Percentiles rank a stretch among this genome's conserved stretches.
Evolutionary conservation across 2,329 filamentous ascomycete genomes (phyloP).

Genomic region (Alternaria sp.): DNA sequence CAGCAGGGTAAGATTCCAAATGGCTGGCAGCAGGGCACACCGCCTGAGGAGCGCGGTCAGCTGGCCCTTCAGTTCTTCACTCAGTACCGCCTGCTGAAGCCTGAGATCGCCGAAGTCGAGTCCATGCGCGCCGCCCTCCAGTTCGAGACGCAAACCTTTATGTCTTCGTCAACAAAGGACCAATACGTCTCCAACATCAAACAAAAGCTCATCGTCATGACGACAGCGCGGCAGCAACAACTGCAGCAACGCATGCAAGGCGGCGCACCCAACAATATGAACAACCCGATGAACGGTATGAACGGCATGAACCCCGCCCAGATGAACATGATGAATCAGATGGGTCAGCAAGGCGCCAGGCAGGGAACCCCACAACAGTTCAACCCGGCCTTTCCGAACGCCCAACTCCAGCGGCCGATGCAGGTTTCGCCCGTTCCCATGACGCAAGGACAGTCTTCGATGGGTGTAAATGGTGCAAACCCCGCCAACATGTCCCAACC

Average conservation of each 20-base stretch:
- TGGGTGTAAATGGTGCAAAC: slow-evolving; percentile 44
- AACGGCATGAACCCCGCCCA: slow-evolving; percentile 44
- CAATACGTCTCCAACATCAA: slow-evolving; percentile 43
- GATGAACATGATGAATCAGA: slow-evolving; percentile 49
- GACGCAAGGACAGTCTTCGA: slow-evolving; percentile 41
- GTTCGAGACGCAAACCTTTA: slow-evolving; percentile 42
- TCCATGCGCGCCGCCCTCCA: slow-evolving; percentile 38
- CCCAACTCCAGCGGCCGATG: slow-evolving; percentile 60
- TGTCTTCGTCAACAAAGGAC: slow-evolving; percentile 38
- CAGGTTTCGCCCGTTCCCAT: slow-evolving; percentile 60
- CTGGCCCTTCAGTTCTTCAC: slow-evolving; percentile 46
- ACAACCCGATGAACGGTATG: slow-evolving; percentile 43
- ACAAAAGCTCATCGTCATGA: slow-evolving; percentile 41
- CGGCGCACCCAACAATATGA: slow-evolving; percentile 30
- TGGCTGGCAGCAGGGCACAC: slow-evolving; percentile 45
- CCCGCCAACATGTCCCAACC: slow-evolving; percentile 23
- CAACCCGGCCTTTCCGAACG: slow-evolving; percentile 54
- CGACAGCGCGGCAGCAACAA: slow-evolving; percentile 40
- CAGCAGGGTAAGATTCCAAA: slow-evolving; percentile 38
- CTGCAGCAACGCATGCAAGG: slow-evolving; percentile 36
- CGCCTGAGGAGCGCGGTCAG: slow-evolving; percentile 43
- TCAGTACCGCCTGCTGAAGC: slow-evolving; percentile 44
- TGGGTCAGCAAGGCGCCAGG: slow-evolving; percentile 42
- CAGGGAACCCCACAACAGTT: slow-evolving; percentile 56
- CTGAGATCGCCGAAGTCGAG: slow-evolving; percentile 38